A percentile compares a stretch with the other conserved stretches of the same genome.
These are phyloP conservation scores for Leccinum aurantiacum DNA, from an alignment of 768 basidiomycete genomes.

Conservation along the genomic window DNA sequence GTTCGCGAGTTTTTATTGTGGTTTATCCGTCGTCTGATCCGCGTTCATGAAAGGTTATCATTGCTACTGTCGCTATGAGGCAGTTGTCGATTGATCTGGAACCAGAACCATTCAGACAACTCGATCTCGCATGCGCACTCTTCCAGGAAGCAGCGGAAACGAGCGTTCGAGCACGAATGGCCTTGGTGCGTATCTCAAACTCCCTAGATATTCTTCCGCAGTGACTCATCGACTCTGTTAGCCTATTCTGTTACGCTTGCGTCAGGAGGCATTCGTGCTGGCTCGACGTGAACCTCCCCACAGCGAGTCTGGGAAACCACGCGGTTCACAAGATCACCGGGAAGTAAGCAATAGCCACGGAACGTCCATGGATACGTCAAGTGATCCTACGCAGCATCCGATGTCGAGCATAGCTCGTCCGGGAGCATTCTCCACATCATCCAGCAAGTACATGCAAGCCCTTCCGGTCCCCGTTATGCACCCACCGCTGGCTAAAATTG, in stretches of 20 bases:
- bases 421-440: neutral
- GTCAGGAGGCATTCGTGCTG: slow-evolving; percentile 38
- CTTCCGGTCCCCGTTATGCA: neutral
- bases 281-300: slow-evolving; percentile 24
- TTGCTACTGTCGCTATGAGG: slow-evolving; percentile 55
- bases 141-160: slow-evolving; percentile 45
- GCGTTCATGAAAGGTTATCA: slow-evolving; percentile 40
- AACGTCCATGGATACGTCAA: slow-evolving; percentile 23
- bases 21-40: neutral
- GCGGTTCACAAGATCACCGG: slow-evolving; percentile 25
- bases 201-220: neutral
- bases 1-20: slow-evolving; percentile 34
- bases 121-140: slow-evolving; percentile 46
- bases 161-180: slow-evolving; percentile 49
- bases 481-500: neutral
- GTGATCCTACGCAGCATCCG: neutral
- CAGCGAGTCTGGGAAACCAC: slow-evolving; percentile 6
- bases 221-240: slow-evolving; percentile 17
- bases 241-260: slow-evolving; percentile 48
- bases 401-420: neutral
- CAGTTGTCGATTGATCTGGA: slow-evolving; percentile 43
- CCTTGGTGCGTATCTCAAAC: slow-evolving; percentile 35
- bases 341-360: slow-evolving; percentile 37
- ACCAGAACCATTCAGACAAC: slow-evolving; percentile 45
- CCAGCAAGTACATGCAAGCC: slow-evolving; percentile 1